Base-by-base conservation (phyloP, 192 early-diverging fungal genomes). In the Dissophora ornata region DNA sequence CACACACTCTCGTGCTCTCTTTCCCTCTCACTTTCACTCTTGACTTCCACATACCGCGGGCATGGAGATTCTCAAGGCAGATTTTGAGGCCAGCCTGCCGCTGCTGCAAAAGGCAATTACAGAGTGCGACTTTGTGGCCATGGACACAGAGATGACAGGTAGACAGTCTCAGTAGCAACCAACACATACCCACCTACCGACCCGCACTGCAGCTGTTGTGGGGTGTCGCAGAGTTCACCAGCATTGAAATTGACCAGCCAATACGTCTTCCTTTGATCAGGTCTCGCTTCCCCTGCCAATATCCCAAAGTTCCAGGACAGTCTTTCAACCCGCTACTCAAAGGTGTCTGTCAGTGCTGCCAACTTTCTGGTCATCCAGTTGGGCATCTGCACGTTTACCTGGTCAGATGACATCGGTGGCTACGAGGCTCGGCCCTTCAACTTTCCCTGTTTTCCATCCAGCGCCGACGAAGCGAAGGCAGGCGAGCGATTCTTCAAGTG, bases 81-180 rank as follows among this genome's bases (percentile, higher is more conserved):
- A 90, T 51, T 92, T 95, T 53, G 82, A 88, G 49, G 82, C 79
- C 7, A 50, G 62, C 6, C 78, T 92, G 22, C 86, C 88, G n/a
- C 38, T 57, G 22, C 81, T 96, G n/a, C 51, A 84, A 56, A 67
- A 89, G 48, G 87, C 92, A 4, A 90, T 96, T 63, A 26, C 69
- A 3, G 81, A 79, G 48, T 84, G 86, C 36, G 91, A 94, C 73
- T 91, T 93, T 62, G 83, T 94, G 36, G 85, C 92, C 18, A 80
- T 96, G 51, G 94, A 96, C 68, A 89, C 90, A 8, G 94, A 96
- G 80, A 84, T 96, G 15, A 89, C 93, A n/a, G 94, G 93, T 86
- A 69, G 22, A 40, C 34, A 34, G 33, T 6, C 38, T 7, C 4
- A 50, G 36, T 9, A 38, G 36, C 36, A 38, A 12, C 36, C n/a